phyloP scores from a whole-genome alignment of 2,329 filamentous ascomycete genomes.

The Aureobasidium sp. region DNA sequence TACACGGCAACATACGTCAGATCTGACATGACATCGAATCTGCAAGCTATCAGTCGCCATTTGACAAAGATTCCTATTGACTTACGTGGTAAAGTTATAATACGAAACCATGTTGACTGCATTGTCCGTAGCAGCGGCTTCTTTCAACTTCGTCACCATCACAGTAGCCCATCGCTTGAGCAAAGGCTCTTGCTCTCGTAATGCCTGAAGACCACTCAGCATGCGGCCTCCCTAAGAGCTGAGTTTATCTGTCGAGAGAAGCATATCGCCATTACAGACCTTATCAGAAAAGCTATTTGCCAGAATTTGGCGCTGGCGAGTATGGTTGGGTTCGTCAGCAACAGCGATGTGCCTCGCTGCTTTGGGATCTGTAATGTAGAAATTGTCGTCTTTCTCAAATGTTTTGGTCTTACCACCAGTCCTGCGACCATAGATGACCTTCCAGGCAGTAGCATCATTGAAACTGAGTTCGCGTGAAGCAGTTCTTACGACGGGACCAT shows the following conservation, averaged over 20 bases:
- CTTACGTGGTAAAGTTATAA: conserved; percentile 15
- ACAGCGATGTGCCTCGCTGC: conserved; percentile 23
- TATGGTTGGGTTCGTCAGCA: conserved; percentile 27
- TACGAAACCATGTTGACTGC: conserved; percentile 48
- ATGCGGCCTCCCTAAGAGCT: background rate
- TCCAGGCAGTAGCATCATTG: conserved; percentile 33
- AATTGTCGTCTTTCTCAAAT: conserved; percentile 31
- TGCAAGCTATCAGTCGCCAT: background rate
- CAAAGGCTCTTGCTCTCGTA: conserved; percentile 35
- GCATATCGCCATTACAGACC: background rate
- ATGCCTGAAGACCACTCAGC: conserved; percentile 20
- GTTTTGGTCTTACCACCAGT: conserved; percentile 13
- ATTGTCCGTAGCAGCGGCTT: conserved; percentile 42
- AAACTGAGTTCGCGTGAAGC: conserved; percentile 43
- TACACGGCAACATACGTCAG: conserved; percentile 10
- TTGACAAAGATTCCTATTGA: background rate
- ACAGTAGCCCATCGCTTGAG: conserved; percentile 35
- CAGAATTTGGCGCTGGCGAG: conserved; percentile 30
- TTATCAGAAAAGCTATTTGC: conserved; percentile 38
- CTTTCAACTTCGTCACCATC: conserved; percentile 34
- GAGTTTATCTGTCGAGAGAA: background rate
- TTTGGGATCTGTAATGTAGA: conserved; percentile 34
- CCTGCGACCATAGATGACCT: conserved; percentile 30
- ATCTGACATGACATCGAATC: conserved; percentile 21
- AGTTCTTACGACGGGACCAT: conserved; percentile 42